phyloP scores from a whole-genome alignment of 75 land plant genomes.

The Cryptomeria japonica region DNA sequence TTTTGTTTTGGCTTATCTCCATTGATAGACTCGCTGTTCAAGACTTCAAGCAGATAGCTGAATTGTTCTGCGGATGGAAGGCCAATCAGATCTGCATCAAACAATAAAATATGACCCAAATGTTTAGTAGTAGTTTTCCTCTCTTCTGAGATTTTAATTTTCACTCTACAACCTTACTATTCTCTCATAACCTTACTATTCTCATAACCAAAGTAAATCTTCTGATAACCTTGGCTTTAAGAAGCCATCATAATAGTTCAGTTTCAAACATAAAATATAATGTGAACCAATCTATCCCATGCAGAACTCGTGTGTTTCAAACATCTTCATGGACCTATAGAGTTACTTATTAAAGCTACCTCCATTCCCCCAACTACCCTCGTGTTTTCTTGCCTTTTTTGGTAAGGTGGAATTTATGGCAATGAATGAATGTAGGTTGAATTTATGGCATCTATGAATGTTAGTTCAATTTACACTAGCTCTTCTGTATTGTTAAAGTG shows the following conservation, averaged over 20 bases:
- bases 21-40: slow-evolving; percentile 28
- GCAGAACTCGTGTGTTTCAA: neutral
- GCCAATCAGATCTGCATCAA: slow-evolving; percentile 39
- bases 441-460: neutral
- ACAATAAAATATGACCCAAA: neutral
- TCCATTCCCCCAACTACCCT: too few species aligned
- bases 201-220: neutral
- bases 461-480: neutral
- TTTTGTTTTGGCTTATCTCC: slow-evolving; percentile 29
- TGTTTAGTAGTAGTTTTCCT: neutral
- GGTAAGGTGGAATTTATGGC: neutral
- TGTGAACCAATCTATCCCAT: neutral
- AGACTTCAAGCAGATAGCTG: slow-evolving; percentile 41
- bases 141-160: neutral
- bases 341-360: neutral
- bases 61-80: slow-evolving; percentile 42
- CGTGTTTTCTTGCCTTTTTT: neutral
- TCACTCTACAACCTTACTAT: neutral
- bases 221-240: neutral
- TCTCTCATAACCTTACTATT: neutral
- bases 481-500: too few species aligned
- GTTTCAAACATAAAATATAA: neutral
- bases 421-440: neutral
- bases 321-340: neutral
- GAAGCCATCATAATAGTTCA: neutral